These are phyloP conservation scores for Bolboschoenus planiculmis DNA, from an alignment of 176 grass and related monocot species.

Conservation along the genomic window DNA sequence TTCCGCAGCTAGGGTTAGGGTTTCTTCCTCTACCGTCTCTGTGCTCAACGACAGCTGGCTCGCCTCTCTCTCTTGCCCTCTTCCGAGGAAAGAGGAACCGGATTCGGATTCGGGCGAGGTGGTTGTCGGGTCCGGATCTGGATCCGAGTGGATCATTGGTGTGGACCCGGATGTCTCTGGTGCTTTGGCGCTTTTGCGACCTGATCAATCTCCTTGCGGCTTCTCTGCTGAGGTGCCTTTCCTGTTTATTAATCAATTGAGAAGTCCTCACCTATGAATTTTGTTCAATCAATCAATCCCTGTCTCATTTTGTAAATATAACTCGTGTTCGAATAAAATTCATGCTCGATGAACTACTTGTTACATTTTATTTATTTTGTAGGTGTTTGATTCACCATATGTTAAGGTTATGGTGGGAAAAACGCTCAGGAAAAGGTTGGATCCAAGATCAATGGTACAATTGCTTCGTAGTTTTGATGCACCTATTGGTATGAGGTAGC, in stretches of 20 bases:
- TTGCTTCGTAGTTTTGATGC: slow-evolving; percentile 65
- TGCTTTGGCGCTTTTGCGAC: slow-evolving; percentile 59
- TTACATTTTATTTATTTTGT: background rate
- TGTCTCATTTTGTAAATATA: background rate
- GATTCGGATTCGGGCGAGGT: background rate
- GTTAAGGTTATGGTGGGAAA: slow-evolving; percentile 73
- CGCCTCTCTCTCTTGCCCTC: slow-evolving; percentile 60
- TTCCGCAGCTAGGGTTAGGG: slow-evolving; percentile 32
- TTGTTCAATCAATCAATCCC: background rate
- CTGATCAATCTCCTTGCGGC: slow-evolving; percentile 48
- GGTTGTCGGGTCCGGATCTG: background rate
- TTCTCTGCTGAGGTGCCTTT: background rate
- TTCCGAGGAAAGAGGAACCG: slow-evolving; percentile 6
- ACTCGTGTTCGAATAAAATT: background rate
- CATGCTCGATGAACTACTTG: background rate
- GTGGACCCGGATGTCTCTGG: slow-evolving; percentile 71
- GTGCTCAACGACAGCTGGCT: slow-evolving; percentile 57
- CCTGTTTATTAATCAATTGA: background rate
- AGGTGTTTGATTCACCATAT: slow-evolving; percentile 80
- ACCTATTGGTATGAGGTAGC: slow-evolving; percentile 63
- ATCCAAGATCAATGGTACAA: slow-evolving; percentile 79
- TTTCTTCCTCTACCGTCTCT: slow-evolving; percentile 17
- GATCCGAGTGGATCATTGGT: slow-evolving; percentile 59
- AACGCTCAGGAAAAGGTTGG: slow-evolving; percentile 59
- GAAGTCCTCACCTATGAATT: background rate